Evolutionary conservation across 768 basidiomycete species (phyloP), one percentile per base, ranked within the genome.

Genomic region (Phallus indusiatus): DNA sequence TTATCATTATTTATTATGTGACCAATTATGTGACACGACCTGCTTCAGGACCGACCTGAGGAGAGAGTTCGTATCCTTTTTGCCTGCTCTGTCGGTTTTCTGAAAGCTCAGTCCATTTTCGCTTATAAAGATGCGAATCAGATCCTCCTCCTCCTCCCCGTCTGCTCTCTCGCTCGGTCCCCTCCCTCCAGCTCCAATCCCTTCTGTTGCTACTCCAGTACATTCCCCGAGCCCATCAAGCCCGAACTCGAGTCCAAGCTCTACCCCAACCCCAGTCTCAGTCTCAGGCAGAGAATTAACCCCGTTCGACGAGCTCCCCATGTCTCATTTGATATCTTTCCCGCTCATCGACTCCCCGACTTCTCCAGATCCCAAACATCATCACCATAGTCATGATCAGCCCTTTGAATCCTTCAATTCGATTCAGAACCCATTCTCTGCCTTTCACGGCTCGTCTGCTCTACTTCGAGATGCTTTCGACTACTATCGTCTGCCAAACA

Each of bases 111-210:
- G 12, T n/a, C 42, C 42, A 42, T 14, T 21, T 56, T 36, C 21
- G 18, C 46, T 48, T 48, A 28, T 28, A 55, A 37, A 18, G 24
- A 48, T 56, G 53, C 55, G 53, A 54, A 28, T 56, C 47, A 53
- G 37, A 20, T 52, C 50, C 53, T 59, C 51, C 34, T 52, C 50
- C 53, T 59, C 34, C 50, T 42, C 59, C 22, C 55, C 55, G 20
- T 54, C 55, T 5, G 47, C 54, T 18, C 37, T 60, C 18, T 60
- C 59, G 18, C 46, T 55, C 33, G 54, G 35, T n/a, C 59, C 54
- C 53, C 61, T 63, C 46, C 62, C 61, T 53, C 56, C 62, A 33
- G 18, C 61, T 48, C 54, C 61, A 52, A 34, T 56, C 47, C 55
- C 37, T 53, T 58, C 61, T 47, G 61, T 55, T 51, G 35, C 51